Evolutionary conservation across 495 filamentous ascomycete genomes (phyloP).

Genomic region (Glutinoglossum americanum): DNA sequence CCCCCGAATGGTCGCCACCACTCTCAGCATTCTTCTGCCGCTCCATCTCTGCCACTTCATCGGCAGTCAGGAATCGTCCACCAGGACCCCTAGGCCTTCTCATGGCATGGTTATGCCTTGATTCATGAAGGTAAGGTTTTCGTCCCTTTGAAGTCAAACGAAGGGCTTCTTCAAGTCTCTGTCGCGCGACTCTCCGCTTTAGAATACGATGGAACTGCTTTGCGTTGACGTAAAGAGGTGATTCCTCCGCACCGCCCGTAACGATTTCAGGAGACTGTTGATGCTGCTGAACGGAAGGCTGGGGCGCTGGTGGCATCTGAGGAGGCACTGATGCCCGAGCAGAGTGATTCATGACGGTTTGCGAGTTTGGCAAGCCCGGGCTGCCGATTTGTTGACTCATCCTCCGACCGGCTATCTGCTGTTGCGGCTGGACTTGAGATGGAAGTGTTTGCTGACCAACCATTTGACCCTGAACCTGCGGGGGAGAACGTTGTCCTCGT

Average conservation of each 20-base stretch:
- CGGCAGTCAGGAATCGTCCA: constrained; percentile 91
- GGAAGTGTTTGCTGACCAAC: constrained; percentile 9
- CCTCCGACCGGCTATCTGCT: constrained; percentile 20
- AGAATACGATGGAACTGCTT: constrained; percentile 97
- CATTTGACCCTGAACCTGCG: constrained; percentile 27
- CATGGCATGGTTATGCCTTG: constrained; percentile 98
- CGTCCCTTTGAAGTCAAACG: constrained; percentile 76
- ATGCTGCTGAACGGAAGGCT: constrained; percentile 23
- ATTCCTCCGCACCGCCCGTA: constrained; percentile 60
- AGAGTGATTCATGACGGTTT: constrained; percentile 34
- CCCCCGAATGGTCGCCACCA: constrained; percentile 6
- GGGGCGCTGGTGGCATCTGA: constrained; percentile 11
- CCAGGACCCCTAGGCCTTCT: constrained; percentile 86
- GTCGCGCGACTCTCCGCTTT: constrained; percentile 78
- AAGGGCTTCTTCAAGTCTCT: constrained; percentile 78
- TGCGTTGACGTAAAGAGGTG: constrained; percentile 90
- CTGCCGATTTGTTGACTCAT: constrained; percentile 39
- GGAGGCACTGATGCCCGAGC: constrained; percentile 8
- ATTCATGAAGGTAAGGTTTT: constrained; percentile 95
- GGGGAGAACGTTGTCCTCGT: constrained; percentile 35
- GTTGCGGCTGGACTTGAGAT: constrained; percentile 15
- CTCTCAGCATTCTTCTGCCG: constrained; percentile 22
- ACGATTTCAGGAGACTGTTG: constrained; percentile 72
- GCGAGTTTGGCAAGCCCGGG: constrained; percentile 34
- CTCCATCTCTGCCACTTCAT: constrained; percentile 87